Evolutionary conservation across 129 eudicot species (phyloP).

Genomic region (Daucus carota): DH1_v3.0 NC_030386.2:25769501-25770000

Average conservation of each 20-base stretch:
- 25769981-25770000: constrained; percentile 12
- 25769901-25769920: constrained; percentile 1
- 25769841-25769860: neutral
- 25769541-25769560: constrained; percentile 65
- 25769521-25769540: constrained; percentile 11
- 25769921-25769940: constrained; percentile 64
- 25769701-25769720: neutral
- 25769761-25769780: constrained; percentile 61
- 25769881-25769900: neutral
- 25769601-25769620: constrained; percentile 68
- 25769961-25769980: constrained; percentile 76
- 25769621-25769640: constrained; percentile 71
- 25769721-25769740: neutral
- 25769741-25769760: constrained; percentile 74
- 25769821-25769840: constrained; percentile 34
- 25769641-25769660: constrained; percentile 65
- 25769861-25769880: constrained; percentile 1
- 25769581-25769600: constrained; percentile 45
- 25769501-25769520: neutral
- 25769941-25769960: constrained; percentile 70
- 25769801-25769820: constrained; percentile 70
- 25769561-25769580: constrained; percentile 52
- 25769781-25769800: constrained; percentile 60
- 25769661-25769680: constrained; percentile 18
- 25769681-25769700: neutral